phyloP scores from a whole-genome alignment of 2,329 filamentous ascomycete species.

The Ophiosphaerella narmari region DNA sequence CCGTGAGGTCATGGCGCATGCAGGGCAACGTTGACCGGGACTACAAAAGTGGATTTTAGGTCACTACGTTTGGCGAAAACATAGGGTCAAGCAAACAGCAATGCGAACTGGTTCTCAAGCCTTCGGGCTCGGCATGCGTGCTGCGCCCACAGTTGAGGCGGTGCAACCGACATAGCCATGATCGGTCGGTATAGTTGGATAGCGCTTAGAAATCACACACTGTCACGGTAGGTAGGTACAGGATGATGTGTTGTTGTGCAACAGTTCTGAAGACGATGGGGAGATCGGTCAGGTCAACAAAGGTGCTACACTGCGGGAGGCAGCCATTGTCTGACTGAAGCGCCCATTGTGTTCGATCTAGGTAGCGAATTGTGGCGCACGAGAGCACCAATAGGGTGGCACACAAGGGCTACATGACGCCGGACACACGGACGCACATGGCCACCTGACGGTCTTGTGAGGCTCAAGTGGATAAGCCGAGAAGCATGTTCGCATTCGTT shows the following conservation, averaged over 20 bases:
- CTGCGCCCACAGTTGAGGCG: conserved; percentile 11
- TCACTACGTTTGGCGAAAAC: conserved; percentile 23
- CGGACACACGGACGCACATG: conserved; percentile 20
- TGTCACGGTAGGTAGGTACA: too few species aligned
- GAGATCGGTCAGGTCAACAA: not conserved
- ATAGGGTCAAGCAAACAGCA: conserved; percentile 11
- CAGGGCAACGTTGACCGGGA: conserved; percentile 34
- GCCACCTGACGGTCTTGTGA: conserved; percentile 17
- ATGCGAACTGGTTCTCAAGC: conserved; percentile 18
- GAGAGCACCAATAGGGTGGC: conserved; percentile 16
- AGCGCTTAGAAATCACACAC: too few species aligned
- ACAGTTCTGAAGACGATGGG: not conserved
- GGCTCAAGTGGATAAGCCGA: conserved; percentile 17
- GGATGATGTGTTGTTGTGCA: not conserved
- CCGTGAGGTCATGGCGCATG: conserved; percentile 34
- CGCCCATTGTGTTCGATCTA: not conserved
- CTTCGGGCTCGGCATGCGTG: conserved; percentile 18
- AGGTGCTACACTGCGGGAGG: too few species aligned
- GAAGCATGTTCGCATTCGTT: not conserved
- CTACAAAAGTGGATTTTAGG: conserved; percentile 20
- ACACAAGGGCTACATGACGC: conserved; percentile 8
- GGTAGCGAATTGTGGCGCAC: conserved; percentile 4
- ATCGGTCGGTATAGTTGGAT: not conserved
- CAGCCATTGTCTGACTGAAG: too few species aligned
- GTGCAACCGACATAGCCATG: conserved; percentile 2